Evolutionary conservation across 148 eudicot species (phyloP), one percentile per base, ranked within the genome.

Genomic region (Rhododendron ovatum): DNA sequence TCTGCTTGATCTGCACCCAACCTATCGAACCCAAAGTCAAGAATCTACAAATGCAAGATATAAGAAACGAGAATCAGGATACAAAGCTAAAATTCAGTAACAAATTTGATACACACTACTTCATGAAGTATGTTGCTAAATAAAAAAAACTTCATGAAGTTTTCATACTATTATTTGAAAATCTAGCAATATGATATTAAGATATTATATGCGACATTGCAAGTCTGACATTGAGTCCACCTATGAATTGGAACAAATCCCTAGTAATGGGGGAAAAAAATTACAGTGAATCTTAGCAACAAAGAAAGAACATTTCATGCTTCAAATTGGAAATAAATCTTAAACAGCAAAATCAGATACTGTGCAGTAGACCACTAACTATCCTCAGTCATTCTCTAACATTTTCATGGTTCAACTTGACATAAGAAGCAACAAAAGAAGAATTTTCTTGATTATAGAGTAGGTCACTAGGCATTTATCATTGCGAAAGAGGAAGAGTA

Each of bases 11-110:
- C 92, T 45, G 96, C 98, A 84, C 99, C 99, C 94, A 97, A 86
- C 59, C 99, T 93, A 89, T 97, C 98, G 80, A 97, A 97, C 71
- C 95, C 99, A 85, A 97, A 97, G 92, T 97, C 99, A 88, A 97
- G 99, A 89, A 97, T 90, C 99, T 95, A 89, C 63, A 87, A 88
- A 78, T 33, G 39, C 78, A 87, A 86, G 82, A 84, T 65, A 53
- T 5, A 80, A 53, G 18, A 77, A 48, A 37, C 59, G 26, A 86
- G 77, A 65, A n/a, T 33, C 33, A 71, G 76, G 39, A 71, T 26
- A 48, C 14, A 84, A n/a, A 86, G 67, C 43, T 37, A 45, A 51
- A 69, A 18, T 2, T 1, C 77, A 3, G 77, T 59, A 20, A 86
- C 39, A 57, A 81, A 22, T 18, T 28, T 80, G 28, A 80, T 10